A percentile compares a stretch with the other conserved stretches of the same genome.
These are phyloP conservation scores for Evernia prunastri DNA, from an alignment of 495 filamentous ascomycete genomes.

Conservation along the genomic window DNA sequence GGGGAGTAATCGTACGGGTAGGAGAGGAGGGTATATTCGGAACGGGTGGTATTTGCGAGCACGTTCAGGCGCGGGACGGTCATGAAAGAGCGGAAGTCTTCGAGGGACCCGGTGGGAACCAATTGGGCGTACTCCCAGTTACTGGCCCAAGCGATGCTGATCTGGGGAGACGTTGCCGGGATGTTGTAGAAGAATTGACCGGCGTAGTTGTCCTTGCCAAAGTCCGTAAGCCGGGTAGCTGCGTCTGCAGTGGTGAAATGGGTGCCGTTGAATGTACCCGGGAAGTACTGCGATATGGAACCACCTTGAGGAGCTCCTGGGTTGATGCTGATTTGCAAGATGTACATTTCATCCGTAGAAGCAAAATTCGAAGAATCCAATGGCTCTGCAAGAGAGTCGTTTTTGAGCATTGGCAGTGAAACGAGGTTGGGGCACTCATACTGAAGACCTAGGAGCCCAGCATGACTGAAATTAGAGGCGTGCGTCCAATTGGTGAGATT, in stretches of 20 bases:
- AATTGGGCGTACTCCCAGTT: conserved; percentile 54
- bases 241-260: conserved; percentile 40
- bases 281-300: conserved; percentile 43
- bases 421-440: conserved; percentile 55
- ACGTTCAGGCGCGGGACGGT: conserved; percentile 40
- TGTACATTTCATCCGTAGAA: conserved; percentile 36
- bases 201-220: conserved; percentile 54
- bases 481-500: conserved; percentile 49
- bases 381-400: conserved; percentile 23
- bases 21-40: conserved; percentile 40
- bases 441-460: conserved; percentile 48
- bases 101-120: conserved; percentile 43
- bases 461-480: conserved; percentile 48
- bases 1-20: conserved; percentile 35
- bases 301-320: conserved; percentile 53
- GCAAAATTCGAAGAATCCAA: conserved; percentile 25
- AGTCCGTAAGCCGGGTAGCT: conserved; percentile 43
- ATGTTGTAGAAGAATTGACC: conserved; percentile 48
- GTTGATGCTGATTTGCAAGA: conserved; percentile 48
- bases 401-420: conserved; percentile 37
- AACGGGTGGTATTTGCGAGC: conserved; percentile 38
- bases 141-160: conserved; percentile 51
- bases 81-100: conserved; percentile 49
- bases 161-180: conserved; percentile 32
- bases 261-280: conserved; percentile 46